phyloP scores from a whole-genome alignment of 2,329 filamentous ascomycete species.

The Ophiognomonia clavigignenti-juglandacearum region DNA sequence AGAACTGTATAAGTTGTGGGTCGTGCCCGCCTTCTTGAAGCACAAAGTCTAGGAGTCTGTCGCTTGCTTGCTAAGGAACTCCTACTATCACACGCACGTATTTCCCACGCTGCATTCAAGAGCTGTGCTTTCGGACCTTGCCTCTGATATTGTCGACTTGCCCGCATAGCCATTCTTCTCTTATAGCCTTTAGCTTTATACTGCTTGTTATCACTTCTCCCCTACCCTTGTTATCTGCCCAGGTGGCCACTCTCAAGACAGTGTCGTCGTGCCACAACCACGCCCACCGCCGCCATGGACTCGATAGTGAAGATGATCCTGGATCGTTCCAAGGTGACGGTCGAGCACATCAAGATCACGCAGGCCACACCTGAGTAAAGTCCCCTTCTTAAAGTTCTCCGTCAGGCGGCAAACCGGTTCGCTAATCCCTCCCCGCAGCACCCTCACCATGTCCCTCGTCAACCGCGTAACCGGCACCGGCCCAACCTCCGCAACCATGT shows the following conservation, averaged over 20 bases:
- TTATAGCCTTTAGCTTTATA: too few species aligned
- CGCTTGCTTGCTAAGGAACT: neutral
- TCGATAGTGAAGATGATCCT: conserved; percentile 25
- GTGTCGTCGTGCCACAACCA: too few species aligned
- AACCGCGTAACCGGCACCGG: conserved; percentile 26
- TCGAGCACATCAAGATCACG: conserved; percentile 26
- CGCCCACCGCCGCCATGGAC: conserved; percentile 18
- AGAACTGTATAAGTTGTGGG: neutral
- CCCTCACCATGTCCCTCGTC: conserved; percentile 26
- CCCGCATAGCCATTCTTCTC: neutral
- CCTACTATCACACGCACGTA: neutral
- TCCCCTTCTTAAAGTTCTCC: neutral
- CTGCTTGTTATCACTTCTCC: neutral
- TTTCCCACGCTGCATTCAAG: too few species aligned
- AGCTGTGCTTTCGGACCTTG: too few species aligned
- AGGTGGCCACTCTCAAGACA: too few species aligned
- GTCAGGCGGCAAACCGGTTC: neutral
- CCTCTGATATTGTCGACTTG: neutral
- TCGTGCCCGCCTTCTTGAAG: neutral
- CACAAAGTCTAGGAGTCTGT: neutral
- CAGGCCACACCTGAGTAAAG: conserved; percentile 27
- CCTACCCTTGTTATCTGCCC: too few species aligned
- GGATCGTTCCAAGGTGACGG: conserved; percentile 23
- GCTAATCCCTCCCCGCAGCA: conserved; percentile 17
- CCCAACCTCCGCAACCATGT: conserved; percentile 25